Evolutionary conservation across 2,329 filamentous ascomycete species (phyloP).

Genomic region (Aspergillus fischeri): DNA sequence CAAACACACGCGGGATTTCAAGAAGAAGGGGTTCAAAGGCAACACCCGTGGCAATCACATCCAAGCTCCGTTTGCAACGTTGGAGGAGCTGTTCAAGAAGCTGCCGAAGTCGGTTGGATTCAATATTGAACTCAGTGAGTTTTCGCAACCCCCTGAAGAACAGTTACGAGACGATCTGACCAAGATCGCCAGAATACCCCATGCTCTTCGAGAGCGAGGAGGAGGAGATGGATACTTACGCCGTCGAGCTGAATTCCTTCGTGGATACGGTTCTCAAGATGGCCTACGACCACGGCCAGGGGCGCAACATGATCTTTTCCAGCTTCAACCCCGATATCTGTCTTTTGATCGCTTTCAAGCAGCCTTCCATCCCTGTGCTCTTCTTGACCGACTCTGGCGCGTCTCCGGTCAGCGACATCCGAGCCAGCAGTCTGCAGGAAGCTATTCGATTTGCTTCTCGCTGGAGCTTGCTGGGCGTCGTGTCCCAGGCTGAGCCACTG

Average conservation of each 20-base stretch:
- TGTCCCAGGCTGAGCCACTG: slow-evolving; percentile 81
- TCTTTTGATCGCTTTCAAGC: slow-evolving; percentile 89
- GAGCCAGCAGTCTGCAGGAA: slow-evolving; percentile 88
- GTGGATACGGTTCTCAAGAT: slow-evolving; percentile 87
- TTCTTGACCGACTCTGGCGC: slow-evolving; percentile 89
- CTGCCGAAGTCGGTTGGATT: slow-evolving; percentile 82
- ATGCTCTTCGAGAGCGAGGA: slow-evolving; percentile 96
- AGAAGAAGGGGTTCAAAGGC: slow-evolving; percentile 90
- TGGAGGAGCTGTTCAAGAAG: slow-evolving; percentile 87
- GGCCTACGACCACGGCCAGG: slow-evolving; percentile 79
- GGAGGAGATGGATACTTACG: slow-evolving; percentile 94
- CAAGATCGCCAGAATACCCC: slow-evolving; percentile 64
- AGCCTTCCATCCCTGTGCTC: slow-evolving; percentile 90
- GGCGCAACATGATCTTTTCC: slow-evolving; percentile 92
- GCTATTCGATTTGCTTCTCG: slow-evolving; percentile 89
- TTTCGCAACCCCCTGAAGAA: slow-evolving; percentile 15
- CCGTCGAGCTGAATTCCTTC: slow-evolving; percentile 92
- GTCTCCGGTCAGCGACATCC: slow-evolving; percentile 77
- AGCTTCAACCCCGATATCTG: slow-evolving; percentile 98
- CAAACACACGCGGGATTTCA: slow-evolving; percentile 95
- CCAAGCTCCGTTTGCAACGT: slow-evolving; percentile 89
- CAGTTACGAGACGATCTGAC: slow-evolving; percentile 26
- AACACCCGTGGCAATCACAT: slow-evolving; percentile 94
- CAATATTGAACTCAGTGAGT: slow-evolving; percentile 88
- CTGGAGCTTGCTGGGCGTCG: slow-evolving; percentile 92